Base-by-base conservation (phyloP, 2,329 filamentous ascomycete genomes). In the Colletotrichum sublineola region DNA sequence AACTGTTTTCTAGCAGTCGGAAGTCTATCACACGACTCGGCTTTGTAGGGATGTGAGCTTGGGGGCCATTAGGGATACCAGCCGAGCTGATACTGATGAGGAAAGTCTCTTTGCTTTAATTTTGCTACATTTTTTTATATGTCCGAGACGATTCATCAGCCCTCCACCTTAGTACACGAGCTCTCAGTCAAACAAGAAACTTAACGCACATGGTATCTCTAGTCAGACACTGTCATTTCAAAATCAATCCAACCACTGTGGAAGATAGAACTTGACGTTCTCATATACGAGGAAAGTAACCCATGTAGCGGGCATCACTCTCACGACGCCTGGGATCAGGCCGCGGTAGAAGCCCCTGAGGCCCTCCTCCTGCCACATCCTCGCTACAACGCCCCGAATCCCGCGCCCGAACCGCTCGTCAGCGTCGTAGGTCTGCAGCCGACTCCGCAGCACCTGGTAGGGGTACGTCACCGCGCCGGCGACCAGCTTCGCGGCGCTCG, bases 281-380 rank as follows among this genome's bases (percentile, higher is more conserved):
- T 99, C 96, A 82, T 98, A 98, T 33, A 98, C 95, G 77, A 99
- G 82, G 80, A 99, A 98, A 1, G 96, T 98, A 66, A 98, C 94
- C 89, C 96, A 97, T 4, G 96, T 98, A 42, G 95, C 95, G 4
- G 96, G 96, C 81, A 99, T 86, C 38, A 98, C 96, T 73, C 96
- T 89, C 64, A 97, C 86, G n/a, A 97, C 88, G 75, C 96, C 97
- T 0, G 96, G 95, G 52, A 94, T 90, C 69, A 98, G 85, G 1
- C 96, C 96, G 75, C 95, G 94, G 82, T 98, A 99, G 82, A 98
- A 98, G 0, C 96, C 96, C 12, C 88, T 84, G 42, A 93, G 72
- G 0, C 96, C 95, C 79, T 98, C 95, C 76, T 93, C 92, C 66
- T 79, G 84, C 91, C 93, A 97, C 40, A 97, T 91, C 82, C 93